phyloP scores from a whole-genome alignment of 371 early-diverging fungal genomes.

The Fennellomyces sp. region DNA sequence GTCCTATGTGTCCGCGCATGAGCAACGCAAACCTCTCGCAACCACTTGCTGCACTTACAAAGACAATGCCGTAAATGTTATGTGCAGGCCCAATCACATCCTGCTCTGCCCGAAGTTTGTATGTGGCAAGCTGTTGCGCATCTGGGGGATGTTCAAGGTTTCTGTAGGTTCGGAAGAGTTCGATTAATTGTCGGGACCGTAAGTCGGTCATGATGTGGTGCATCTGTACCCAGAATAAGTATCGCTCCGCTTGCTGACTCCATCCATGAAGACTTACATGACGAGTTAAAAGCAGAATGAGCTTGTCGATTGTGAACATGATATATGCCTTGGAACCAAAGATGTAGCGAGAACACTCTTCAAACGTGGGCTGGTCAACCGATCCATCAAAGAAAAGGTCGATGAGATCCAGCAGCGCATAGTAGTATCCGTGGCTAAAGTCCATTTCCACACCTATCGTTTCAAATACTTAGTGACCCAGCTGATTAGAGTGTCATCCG shows the following conservation, averaged over 20 bases:
- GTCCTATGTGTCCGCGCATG: constrained; percentile 24
- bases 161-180: constrained; percentile 28
- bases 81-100: constrained; percentile 69
- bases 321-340: constrained; percentile 83
- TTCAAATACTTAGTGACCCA: too few species aligned
- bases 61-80: constrained; percentile 77
- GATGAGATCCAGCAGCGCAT: constrained; percentile 70
- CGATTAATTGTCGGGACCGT: constrained; percentile 21
- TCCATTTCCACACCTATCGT: constrained; percentile 42
- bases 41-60: constrained; percentile 48
- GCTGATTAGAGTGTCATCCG: too few species aligned
- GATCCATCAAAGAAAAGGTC: constrained; percentile 74
- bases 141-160: constrained; percentile 8
- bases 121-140: constrained; percentile 29
- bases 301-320: constrained; percentile 86
- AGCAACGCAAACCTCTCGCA: background rate
- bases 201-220: constrained; percentile 22
- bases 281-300: constrained; percentile 72
- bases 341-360: constrained; percentile 83
- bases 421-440: constrained; percentile 65
- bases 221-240: background rate
- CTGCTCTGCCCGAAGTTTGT: constrained; percentile 72
- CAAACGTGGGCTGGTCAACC: constrained; percentile 81
- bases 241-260: background rate
- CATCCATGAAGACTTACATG: constrained; percentile 60